Evolutionary conservation across 495 filamentous ascomycete genomes (phyloP), one percentile per base, ranked within the genome.

Genomic region (Penicillium arizonense): DNA sequence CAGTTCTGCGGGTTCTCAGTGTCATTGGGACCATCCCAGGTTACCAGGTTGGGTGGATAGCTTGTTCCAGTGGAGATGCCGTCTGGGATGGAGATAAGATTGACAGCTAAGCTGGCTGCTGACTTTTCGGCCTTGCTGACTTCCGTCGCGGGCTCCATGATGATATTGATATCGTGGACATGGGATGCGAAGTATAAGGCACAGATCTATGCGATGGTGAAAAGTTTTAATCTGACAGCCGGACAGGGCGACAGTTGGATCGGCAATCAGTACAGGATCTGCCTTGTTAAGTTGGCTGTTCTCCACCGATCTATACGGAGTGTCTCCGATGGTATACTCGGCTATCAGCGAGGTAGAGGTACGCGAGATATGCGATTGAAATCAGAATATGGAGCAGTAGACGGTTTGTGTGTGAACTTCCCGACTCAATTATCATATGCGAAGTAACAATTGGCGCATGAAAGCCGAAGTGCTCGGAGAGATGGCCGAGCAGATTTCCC

Each of bases 1-100:
- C 85, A 88, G 64, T 88, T 88, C 57, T 82, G 70, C 5, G 85
- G 85, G 68, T 87, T 85, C 32, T 76, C 62, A 0, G 83, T 81
- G 57, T 88, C 85, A 39, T 82, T 70, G 37, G 81, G 75, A 7
- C 69, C 69, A 23, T 67, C 59, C 72, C 70, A 77, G 3, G 59
- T 58, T 16, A 68, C 50, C 0, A 65, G 47, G 28, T 61, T 49
- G 35, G 52, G 36, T 5, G 49, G 40, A 20, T 24, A 13, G 9
- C 28, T 30, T 30, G 48, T 30, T 30, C 18, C 44, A 14, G 47
- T 62, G 9, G 33, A 48, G 16, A 51, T 1, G 2, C 47, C 47
- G 21, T 52, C 12, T 10, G 54, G 46, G 3, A 41, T 16, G 13
- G 45, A 30, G 10, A 53, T 35, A 20, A 47, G 35, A 20, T 50